Percentiles rank a stretch among this genome's conserved stretches.
Evolutionary conservation across 805 yeast species (phyloP).

Genomic region (Candida chilensis): DNA sequence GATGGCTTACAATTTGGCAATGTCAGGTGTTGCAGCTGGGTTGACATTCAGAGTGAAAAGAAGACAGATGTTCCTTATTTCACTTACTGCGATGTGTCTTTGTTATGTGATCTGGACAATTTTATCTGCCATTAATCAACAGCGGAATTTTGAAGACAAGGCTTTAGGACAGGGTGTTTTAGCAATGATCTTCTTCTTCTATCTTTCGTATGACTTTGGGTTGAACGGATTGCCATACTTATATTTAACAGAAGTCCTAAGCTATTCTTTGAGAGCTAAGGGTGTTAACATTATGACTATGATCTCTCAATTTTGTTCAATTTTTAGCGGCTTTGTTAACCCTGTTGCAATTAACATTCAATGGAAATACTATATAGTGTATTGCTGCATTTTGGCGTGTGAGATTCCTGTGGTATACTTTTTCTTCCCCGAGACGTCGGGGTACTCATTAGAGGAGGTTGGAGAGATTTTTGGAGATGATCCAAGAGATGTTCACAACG

Average conservation of each 20-base stretch:
- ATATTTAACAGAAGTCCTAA: slow-evolving; percentile 29
- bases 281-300: slow-evolving; percentile 16
- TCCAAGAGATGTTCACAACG: no score
- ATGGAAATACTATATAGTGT: slow-evolving; percentile 28
- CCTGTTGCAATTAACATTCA: no score
- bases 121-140: slow-evolving; percentile 35
- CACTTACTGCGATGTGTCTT: slow-evolving; percentile 23
- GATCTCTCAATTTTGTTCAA: slow-evolving; percentile 1
- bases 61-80: slow-evolving; percentile 22
- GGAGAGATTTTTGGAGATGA: slow-evolving; percentile 25
- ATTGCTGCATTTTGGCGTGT: slow-evolving; percentile 16
- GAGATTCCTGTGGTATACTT: slow-evolving; percentile 14
- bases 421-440: slow-evolving; percentile 22
- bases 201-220: slow-evolving; percentile 29
- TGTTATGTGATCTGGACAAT: slow-evolving; percentile 32
- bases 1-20: slow-evolving; percentile 26
- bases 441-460: slow-evolving; percentile 26
- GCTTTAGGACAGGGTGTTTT: slow-evolving; percentile 33
- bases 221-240: slow-evolving; percentile 35
- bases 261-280: slow-evolving; percentile 24
- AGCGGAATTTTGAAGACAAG: slow-evolving; percentile 28
- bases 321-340: slow-evolving; percentile 12
- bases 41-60: no score
- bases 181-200: slow-evolving; percentile 42
- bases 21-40: not conserved